Percentiles rank a stretch among this genome's conserved stretches.
Evolutionary conservation across 148 eudicot genomes (phyloP).

Genomic region (Cornus florida): DNA sequence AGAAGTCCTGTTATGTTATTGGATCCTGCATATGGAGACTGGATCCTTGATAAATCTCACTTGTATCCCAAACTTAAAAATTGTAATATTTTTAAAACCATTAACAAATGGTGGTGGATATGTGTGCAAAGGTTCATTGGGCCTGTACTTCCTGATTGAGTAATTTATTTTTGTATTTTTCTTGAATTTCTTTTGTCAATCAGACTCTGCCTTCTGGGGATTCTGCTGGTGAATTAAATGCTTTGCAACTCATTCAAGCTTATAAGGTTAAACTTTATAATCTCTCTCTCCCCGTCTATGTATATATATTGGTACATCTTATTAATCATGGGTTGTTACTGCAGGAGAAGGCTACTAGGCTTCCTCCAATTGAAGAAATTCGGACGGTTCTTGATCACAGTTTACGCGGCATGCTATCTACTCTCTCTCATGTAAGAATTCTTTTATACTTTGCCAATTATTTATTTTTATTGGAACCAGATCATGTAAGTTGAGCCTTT

Average conservation of each 20-base stretch:
- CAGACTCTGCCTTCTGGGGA: constrained; percentile 46
- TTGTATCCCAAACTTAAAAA: too few relatives aligned
- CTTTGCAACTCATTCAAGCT: constrained; percentile 65
- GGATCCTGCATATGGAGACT: too few relatives aligned
- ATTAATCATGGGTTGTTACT: neutral
- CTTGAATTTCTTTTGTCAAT: neutral
- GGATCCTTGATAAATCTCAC: too few relatives aligned
- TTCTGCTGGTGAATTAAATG: constrained; percentile 32
- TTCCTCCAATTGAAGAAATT: constrained; percentile 71
- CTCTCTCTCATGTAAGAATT: constrained; percentile 66
- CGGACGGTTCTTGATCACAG: constrained; percentile 62
- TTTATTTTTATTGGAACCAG: too few relatives aligned
- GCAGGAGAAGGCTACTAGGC: constrained; percentile 87
- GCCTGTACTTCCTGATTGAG: too few relatives aligned
- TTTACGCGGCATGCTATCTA: constrained; percentile 79
- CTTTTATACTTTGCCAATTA: too few relatives aligned
- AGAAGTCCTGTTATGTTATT: too few relatives aligned
- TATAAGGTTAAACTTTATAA: constrained; percentile 57
- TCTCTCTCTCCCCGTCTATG: too few relatives aligned
- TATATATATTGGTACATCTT: neutral
- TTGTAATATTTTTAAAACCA: too few relatives aligned
- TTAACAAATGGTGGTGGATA: too few relatives aligned
- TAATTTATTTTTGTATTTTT: neutral
- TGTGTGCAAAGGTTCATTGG: too few relatives aligned
- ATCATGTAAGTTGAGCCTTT: too few relatives aligned